These are phyloP conservation scores for Cetradonia linearis DNA, from an alignment of 495 filamentous ascomycete genomes.

Conservation along the genomic window DNA sequence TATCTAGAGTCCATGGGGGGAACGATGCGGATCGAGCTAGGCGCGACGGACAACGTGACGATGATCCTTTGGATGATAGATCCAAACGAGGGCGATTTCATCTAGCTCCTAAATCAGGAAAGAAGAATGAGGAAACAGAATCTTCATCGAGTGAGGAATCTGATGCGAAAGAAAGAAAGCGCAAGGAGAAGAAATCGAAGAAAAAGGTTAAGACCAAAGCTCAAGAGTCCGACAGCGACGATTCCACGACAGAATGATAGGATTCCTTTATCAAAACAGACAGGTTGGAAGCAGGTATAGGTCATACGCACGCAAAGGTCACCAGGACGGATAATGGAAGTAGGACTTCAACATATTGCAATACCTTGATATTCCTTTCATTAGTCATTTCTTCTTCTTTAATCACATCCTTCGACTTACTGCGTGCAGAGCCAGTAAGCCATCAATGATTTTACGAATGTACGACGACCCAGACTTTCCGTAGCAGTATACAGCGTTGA, in stretches of 20 bases:
- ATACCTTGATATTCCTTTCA: too few relatives aligned
- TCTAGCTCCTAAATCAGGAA: neutral
- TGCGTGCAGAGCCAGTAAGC: too few relatives aligned
- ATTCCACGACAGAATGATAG: neutral
- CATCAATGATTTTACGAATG: too few relatives aligned
- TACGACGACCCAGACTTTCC: too few relatives aligned
- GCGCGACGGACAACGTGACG: conserved; percentile 5
- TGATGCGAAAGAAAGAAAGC: conserved; percentile 6
- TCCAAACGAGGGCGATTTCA: neutral
- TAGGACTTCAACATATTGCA: too few relatives aligned
- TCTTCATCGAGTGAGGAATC: conserved; percentile 12
- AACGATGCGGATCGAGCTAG: conserved; percentile 10
- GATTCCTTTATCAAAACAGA: neutral
- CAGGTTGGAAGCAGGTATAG: neutral
- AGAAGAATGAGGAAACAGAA: neutral
- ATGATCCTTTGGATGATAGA: neutral
- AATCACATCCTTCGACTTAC: too few relatives aligned
- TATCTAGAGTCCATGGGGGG: conserved; percentile 8
- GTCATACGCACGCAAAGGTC: neutral
- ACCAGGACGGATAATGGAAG: too few relatives aligned
- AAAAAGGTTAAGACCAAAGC: neutral
- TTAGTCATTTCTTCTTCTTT: neutral
- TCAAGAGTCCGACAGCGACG: conserved; percentile 1
- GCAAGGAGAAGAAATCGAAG: conserved; percentile 4
- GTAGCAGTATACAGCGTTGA: neutral